phyloP scores from a whole-genome alignment of 208 protist genomes.

The Wallacemonas collosoma region DNA sequence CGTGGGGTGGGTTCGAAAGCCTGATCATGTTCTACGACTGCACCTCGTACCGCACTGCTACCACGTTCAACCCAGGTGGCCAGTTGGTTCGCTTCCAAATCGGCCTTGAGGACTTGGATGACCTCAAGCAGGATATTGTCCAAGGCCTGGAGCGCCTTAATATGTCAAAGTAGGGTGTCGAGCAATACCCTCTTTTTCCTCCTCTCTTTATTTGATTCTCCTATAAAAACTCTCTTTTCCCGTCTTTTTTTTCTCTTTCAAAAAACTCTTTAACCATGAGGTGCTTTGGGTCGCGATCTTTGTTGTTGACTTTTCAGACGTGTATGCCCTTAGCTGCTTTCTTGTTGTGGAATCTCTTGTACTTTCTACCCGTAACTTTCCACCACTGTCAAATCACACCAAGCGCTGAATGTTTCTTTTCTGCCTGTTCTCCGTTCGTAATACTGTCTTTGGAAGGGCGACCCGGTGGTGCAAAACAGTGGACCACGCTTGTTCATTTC shows the following conservation, averaged over 20 bases:
- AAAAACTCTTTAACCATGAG: background rate
- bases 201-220: slow-evolving; percentile 1
- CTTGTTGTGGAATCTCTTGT: too few species aligned
- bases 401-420: too few species aligned
- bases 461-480: too few species aligned
- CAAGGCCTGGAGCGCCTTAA: slow-evolving; percentile 17
- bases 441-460: too few species aligned
- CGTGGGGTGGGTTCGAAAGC: slow-evolving; percentile 39
- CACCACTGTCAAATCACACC: too few species aligned
- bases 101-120: slow-evolving; percentile 25
- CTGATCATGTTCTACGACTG: slow-evolving; percentile 34
- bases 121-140: slow-evolving; percentile 30
- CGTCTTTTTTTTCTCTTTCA: slow-evolving; percentile 10
- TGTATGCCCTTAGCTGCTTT: too few species aligned
- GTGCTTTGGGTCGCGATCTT: too few species aligned
- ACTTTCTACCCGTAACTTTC: too few species aligned
- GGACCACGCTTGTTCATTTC: too few species aligned
- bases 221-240: background rate
- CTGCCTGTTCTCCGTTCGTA: too few species aligned
- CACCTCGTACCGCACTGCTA: slow-evolving; percentile 31
- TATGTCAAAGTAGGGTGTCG: background rate
- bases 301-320: too few species aligned
- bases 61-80: slow-evolving; percentile 24
- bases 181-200: slow-evolving; percentile 1
- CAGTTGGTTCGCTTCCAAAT: slow-evolving; percentile 26